Percentiles rank a stretch among this genome's conserved stretches.
These are phyloP conservation scores for Mycena belliarum DNA, from an alignment of 768 basidiomycete genomes.

Conservation along the genomic window DNA sequence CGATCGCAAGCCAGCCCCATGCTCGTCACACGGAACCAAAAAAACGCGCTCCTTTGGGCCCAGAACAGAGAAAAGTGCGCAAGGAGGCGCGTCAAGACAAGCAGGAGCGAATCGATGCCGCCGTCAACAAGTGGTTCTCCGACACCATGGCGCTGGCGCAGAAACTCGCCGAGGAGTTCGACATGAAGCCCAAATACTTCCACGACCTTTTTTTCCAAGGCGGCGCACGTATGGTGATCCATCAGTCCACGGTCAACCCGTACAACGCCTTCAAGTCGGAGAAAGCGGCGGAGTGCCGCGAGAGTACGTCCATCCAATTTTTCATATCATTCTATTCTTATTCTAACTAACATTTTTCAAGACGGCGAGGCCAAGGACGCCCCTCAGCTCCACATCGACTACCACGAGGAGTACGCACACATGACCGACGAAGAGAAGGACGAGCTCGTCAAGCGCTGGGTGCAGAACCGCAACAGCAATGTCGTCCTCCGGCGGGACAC, in stretches of 20 bases:
- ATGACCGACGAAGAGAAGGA: conserved; percentile 2
- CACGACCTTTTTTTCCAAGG: conserved; percentile 11
- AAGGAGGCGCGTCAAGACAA: neutral
- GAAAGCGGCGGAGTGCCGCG: neutral
- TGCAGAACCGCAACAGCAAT: neutral
- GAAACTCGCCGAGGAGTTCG: neutral
- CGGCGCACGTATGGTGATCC: neutral
- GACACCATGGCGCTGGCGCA: neutral
- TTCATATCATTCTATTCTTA: no score
- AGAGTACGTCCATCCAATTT: neutral
- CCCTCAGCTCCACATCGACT: neutral
- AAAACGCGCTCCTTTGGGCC: no score
- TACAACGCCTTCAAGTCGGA: neutral
- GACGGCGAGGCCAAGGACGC: neutral
- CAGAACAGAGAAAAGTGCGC: neutral
- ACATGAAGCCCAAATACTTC: conserved; percentile 2
- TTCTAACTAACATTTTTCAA: neutral
- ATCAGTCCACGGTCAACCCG: neutral
- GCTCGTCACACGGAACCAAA: no score
- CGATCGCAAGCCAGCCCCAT: no score
- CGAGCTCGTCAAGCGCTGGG: neutral
- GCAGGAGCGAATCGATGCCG: neutral
- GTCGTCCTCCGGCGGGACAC: neutral
- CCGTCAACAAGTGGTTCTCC: neutral
- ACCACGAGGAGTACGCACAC: conserved; percentile 7